Percentiles rank a stretch among this genome's conserved stretches.
phyloP scores from a whole-genome alignment of 2,329 filamentous ascomycete genomes.

The Stromatinia cepivora region DNA sequence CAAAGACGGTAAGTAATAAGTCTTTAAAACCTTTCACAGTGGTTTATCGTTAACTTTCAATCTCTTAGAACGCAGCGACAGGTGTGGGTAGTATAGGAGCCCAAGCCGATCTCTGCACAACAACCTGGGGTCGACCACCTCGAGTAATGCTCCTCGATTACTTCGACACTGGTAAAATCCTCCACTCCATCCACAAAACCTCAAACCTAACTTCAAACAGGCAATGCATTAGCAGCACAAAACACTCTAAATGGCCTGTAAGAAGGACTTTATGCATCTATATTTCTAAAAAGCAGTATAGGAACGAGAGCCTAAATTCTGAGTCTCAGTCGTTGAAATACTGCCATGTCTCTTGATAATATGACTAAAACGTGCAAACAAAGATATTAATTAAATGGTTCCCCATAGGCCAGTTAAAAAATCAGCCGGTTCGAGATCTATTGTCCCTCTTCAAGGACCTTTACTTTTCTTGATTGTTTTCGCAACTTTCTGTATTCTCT shows the following conservation, averaged over 20 bases:
- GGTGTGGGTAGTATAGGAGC: constrained; percentile 54
- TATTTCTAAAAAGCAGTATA: constrained; percentile 14
- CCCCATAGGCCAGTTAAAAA: background rate
- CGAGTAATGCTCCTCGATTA: constrained; percentile 60
- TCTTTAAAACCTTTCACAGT: background rate
- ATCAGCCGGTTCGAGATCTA: background rate
- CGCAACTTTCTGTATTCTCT: background rate
- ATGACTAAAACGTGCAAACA: background rate
- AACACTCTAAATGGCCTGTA: constrained; percentile 34
- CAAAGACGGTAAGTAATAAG: constrained; percentile 32
- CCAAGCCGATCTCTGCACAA: constrained; percentile 50
- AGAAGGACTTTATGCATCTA: constrained; percentile 15
- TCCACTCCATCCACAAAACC: background rate
- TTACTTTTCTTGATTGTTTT: background rate
- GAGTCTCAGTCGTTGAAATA: constrained; percentile 25
- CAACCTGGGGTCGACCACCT: constrained; percentile 50
- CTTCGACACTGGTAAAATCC: constrained; percentile 48
- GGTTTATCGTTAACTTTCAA: background rate
- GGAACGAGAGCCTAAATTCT: constrained; percentile 20
- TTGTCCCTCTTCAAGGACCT: background rate
- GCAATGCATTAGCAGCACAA: constrained; percentile 38
- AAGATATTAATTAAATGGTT: background rate
- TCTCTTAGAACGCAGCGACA: constrained; percentile 37
- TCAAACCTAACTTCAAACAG: constrained; percentile 25
- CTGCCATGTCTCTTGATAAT: background rate